phyloP scores from a whole-genome alignment of 345 rosid genomes.

The Aquilaria yunnanensis region DNA sequence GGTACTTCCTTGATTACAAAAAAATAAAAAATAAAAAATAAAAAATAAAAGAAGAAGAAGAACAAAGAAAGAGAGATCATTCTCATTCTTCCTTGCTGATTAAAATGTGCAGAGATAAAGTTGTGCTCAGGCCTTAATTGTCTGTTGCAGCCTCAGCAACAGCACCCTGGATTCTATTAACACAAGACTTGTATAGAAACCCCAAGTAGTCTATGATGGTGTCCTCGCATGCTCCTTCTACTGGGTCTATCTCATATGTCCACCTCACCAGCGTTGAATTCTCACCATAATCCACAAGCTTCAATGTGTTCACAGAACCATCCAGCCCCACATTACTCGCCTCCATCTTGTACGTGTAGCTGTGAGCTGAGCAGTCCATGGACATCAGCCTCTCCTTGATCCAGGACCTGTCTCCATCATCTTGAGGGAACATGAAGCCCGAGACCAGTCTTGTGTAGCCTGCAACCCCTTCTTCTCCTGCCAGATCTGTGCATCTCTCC shows the following conservation, averaged over 20 bases:
- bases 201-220: conserved; percentile 37
- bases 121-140: background rate
- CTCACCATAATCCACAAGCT: conserved; percentile 34
- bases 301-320: conserved; percentile 38
- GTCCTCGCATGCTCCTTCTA: conserved; percentile 37
- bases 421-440: conserved; percentile 55
- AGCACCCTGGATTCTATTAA: conserved; percentile 36
- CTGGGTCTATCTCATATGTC: conserved; percentile 39
- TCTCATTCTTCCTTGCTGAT: background rate
- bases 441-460: conserved; percentile 42
- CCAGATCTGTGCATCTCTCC: conserved; percentile 39
- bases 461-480: conserved; percentile 36
- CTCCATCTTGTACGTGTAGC: conserved; percentile 40
- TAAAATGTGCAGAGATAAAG: background rate
- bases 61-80: background rate
- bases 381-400: conserved; percentile 47
- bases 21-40: too few species aligned
- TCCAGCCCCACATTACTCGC: conserved; percentile 50
- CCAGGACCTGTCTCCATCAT: conserved; percentile 52
- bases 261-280: conserved; percentile 31
- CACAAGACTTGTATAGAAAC: conserved; percentile 47
- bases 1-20: too few species aligned
- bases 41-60: background rate
- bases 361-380: conserved; percentile 28
- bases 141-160: conserved; percentile 16